phyloP scores from a whole-genome alignment of 345 rosid genomes.

The Eucalyptus pauciflora region DNA sequence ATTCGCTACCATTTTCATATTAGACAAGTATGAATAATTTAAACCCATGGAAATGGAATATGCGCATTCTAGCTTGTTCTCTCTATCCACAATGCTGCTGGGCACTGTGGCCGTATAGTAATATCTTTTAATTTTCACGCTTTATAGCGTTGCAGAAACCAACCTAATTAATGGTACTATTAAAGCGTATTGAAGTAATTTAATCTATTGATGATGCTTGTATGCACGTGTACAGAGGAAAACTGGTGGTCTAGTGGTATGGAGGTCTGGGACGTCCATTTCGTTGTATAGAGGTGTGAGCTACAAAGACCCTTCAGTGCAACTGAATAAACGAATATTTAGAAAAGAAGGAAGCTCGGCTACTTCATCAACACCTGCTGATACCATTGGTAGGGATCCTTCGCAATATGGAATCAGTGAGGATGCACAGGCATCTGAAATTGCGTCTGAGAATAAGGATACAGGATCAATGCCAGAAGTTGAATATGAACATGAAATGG shows the following conservation, averaged over 20 bases:
- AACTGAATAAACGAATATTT: conserved; percentile 27
- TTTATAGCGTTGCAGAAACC: background rate
- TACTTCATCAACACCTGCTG: conserved; percentile 10
- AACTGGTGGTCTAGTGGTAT: conserved; percentile 94
- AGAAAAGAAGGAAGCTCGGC: conserved; percentile 26
- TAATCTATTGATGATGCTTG: background rate
- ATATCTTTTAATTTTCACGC: background rate
- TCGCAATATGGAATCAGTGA: background rate
- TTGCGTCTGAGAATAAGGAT: conserved; percentile 12
- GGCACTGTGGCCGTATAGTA: background rate
- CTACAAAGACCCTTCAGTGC: conserved; percentile 39
- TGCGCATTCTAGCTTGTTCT: background rate
- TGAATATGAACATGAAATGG: conserved; percentile 73
- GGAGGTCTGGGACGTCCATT: conserved; percentile 88
- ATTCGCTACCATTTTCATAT: background rate
- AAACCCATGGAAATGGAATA: background rate
- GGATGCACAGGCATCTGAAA: conserved; percentile 9
- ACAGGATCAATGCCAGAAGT: conserved; percentile 17
- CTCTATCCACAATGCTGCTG: background rate
- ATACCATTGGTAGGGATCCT: conserved; percentile 3
- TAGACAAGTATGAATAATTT: background rate
- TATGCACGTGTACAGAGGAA: conserved; percentile 41
- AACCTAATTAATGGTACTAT: background rate
- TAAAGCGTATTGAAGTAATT: background rate
- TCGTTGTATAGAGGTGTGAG: conserved; percentile 67